Evolutionary conservation across 116 monocot genomes (phyloP), one percentile per base, ranked within the genome.

Genomic region (Cymodocea nodosa): DNA sequence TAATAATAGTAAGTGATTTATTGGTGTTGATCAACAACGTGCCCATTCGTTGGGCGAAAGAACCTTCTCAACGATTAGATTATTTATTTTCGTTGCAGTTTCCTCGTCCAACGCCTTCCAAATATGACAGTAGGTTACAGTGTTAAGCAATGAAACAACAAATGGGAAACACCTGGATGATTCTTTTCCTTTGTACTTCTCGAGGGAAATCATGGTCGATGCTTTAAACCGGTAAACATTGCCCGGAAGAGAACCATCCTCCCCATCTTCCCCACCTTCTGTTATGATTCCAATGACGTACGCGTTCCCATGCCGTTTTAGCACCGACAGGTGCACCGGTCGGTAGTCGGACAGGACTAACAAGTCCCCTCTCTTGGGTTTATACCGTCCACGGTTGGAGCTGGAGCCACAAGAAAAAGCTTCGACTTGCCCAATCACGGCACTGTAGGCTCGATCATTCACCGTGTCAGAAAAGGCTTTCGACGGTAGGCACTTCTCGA

Each of bases 321-420:
- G 40, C 24, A 77, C 80, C 18, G 86, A 74, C 7, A 75, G 34
- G 50, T 65, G 51, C 17, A 16, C 15, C 6, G 71, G 73, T 40
- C 62, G 68, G 12, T 11, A 6, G 8, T 79, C 68, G 2, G 72
- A 66, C 11, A 86, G 8, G 2, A 86, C 19, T 49, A 82, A 66
- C 0, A 86, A 37, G 59, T 86, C 82, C 0, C 66, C 86, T 0
- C 2, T 6, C 15, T 39, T 82, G 19, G 82, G 86, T 36, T 1
- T 20, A 15, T 82, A 85, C 6, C n/a, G 24, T 65, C 18, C 67
- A 20, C 15, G 9, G 3, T 49, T 23, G 15, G 2, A n/a, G 15
- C 3, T 30, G 30, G 30, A 30, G 3, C 30, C 30, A n/a, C 16
- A 0, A 17, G 50, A 11, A 13, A 22, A 44, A 34, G 56, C 44